Evolutionary conservation across 495 filamentous ascomycete species (phyloP).

Genomic region (Penicillium ochrochloron): DNA sequence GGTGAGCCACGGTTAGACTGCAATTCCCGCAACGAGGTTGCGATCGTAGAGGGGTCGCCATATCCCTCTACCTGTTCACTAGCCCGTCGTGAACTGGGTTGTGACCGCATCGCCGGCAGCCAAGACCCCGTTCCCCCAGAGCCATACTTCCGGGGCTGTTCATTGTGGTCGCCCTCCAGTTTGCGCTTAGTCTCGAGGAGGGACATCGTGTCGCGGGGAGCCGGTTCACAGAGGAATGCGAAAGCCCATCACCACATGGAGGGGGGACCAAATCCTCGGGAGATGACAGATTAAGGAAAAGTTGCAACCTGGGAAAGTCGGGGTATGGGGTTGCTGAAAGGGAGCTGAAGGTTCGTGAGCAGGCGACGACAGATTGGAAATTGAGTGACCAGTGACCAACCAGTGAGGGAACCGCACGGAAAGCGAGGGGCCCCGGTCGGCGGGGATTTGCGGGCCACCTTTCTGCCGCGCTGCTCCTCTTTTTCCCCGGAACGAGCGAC

Average conservation of each 20-base stretch:
- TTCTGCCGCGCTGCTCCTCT: conserved; percentile 11
- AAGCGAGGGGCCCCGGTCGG: neutral
- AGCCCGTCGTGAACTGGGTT: conserved; percentile 22
- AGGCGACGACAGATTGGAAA: neutral
- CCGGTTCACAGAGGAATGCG: conserved; percentile 14
- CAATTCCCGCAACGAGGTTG: conserved; percentile 34
- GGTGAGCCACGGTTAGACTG: conserved; percentile 42
- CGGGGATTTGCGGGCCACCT: conserved; percentile 9
- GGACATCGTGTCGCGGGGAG: conserved; percentile 42
- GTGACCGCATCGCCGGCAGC: conserved; percentile 6
- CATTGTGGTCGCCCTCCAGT: conserved; percentile 37
- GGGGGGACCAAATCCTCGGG: neutral
- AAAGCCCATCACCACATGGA: conserved; percentile 23
- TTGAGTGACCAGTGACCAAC: neutral
- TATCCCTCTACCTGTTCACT: conserved; percentile 32
- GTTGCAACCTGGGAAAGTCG: neutral
- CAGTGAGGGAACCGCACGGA: neutral
- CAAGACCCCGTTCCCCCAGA: neutral
- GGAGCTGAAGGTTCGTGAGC: neutral
- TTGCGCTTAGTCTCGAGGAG: conserved; percentile 46
- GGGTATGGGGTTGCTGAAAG: neutral
- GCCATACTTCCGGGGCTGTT: conserved; percentile 31
- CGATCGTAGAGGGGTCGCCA: conserved; percentile 27
- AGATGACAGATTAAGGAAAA: neutral
- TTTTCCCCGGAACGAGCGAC: conserved; percentile 26